Evolutionary conservation across 371 early-diverging fungal genomes (phyloP), one percentile per base, ranked within the genome.

Genomic region (Mortierella sp.): DNA sequence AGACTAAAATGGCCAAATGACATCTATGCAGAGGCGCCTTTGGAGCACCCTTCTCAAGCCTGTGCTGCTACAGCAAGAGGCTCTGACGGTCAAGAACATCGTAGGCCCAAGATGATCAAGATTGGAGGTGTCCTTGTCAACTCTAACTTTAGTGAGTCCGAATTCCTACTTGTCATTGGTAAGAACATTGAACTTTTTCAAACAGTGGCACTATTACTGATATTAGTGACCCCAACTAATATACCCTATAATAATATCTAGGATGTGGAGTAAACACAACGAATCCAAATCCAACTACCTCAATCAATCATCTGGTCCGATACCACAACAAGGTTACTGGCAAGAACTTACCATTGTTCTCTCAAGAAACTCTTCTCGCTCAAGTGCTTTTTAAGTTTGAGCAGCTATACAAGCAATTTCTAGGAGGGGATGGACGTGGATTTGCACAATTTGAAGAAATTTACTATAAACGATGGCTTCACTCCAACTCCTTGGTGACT

Each of bases 1-100:
- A 87, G 89, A 37, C 83, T 98, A 37, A 98, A 98, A 79, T 98
- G 99, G 99, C 99, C 99, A 28, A 98, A 98, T 68, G 99, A 98
- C 76, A 87, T 98, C 22, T 97, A 98, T 77, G 89, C 87, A 0
- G 83, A 89, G 59, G 66, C 83, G 2, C 81, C 84, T 10, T 61
- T 72, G 64, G 75, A 69, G 32, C 63, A 64, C 5, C 63, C 45
- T 3, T 47, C 35, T 23, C 49, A 63, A 43, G 29, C 29, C 12
- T 26, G 42, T 23, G 43, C 15, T 17, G 10, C 22, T 26, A 15
- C 35, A 13, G 1, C 35, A 42, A 19, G 13, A 42, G 26, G 28
- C 9, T 9, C 13, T 19, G 32, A 34, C 13, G 19, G 22, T 12
- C 57, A 31, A 57, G 23, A 37, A 7, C 40, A 40, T 13, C 43